Base-by-base conservation (phyloP, 2,329 filamentous ascomycete species). In the Coniella lustricola region DNA sequence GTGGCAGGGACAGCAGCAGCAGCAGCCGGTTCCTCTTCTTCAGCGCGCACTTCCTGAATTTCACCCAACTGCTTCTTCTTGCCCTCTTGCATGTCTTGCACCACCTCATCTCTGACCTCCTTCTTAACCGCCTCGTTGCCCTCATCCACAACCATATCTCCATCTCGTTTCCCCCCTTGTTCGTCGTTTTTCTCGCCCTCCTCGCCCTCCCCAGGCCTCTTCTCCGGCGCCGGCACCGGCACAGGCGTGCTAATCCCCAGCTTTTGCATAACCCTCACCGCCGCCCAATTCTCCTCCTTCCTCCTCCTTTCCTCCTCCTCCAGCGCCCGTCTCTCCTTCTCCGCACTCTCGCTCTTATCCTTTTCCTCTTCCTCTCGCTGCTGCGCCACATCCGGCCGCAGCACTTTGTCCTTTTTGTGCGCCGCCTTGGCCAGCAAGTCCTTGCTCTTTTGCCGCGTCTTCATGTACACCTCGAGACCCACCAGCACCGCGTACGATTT, bases 401-500 rank as follows among this genome's bases (percentile, higher is more conserved):
- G 54, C 7, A 84, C 60, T 58, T 81, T 82, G 48, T 81, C 79
- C 50, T 79, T 74, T 22, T 72, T 64, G 31, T 76, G 70, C 21
- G 72, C 65, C 33, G 79, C 57, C 51, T 75, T 77, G 48, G 74
- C 69, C 50, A 69, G 60, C 10, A 74, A 56, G 39, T 68, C 65
- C 66, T 85, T 86, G 31, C 84, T 74, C 60, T 82, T 82, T 49
- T 73, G 72, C 43, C 82, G 79, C 12, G 83, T 84, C 58, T 82
- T 82, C 43, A 84, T 68, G 60, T 94, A 95, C 13, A 82, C 77
- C 69, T 95, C 90, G 4, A 95, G 72, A 0, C 90, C 90, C 1
- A 90, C 77, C 1, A 95, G 73, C 0, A 95, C 81, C 0, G 86
- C 84, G 60, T 95, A 95, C 2, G 84, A 85, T 57, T 89, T 84